Base-by-base conservation (phyloP, 768 basidiomycete species). In the Naganishia randhawae region DNA sequence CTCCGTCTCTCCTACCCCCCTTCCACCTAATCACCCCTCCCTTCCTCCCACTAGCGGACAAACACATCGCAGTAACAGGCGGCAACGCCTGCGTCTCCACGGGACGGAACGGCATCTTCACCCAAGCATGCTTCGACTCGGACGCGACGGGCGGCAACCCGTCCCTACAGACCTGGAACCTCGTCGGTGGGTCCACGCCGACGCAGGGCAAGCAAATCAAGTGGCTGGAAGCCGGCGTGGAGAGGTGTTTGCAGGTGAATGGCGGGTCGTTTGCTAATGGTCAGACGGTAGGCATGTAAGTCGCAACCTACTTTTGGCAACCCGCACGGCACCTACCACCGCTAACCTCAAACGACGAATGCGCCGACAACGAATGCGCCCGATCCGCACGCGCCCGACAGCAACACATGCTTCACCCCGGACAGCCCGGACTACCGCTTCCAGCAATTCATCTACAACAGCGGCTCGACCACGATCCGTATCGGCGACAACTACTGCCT, bases 241-340 rank as follows among this genome's bases (percentile, higher is more conserved):
- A 61, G 27, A 37, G 57, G 39, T 61, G 57, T 22, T 61, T 61
- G 57, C 57, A 61, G n/a, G 57, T 61, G 3, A 61, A 61, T 22
- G 41, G 41, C 41, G 57, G 22, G 4, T 35, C 17, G 25, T 61
- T 61, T 39, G 37, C 22, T 7, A 61, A 61, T 25, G 57, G 57
- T 13, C 57, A 61, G 16, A 61, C 37, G 11, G 33, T 61, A 14
- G 57, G 57, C 22, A 29, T 61, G 57, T 61, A 41, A 41, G 57
- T 61, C 22, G n/a, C 45, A 4, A 4, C 45, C 7, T n/a, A 4
- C 19, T 42, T 10, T 42, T 19, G 41, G 11, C 10, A 19, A 42
- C 19, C 11, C 11, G 10, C 41, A 8, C 9, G 50, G 17, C 27
- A 25, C 17, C 53, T 54, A 5, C n/a, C n/a, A n/a, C n/a, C 27